phyloP scores from a whole-genome alignment of 225 moss, liverwort and hornwort species.

The Marchantia polymorpha region DNA sequence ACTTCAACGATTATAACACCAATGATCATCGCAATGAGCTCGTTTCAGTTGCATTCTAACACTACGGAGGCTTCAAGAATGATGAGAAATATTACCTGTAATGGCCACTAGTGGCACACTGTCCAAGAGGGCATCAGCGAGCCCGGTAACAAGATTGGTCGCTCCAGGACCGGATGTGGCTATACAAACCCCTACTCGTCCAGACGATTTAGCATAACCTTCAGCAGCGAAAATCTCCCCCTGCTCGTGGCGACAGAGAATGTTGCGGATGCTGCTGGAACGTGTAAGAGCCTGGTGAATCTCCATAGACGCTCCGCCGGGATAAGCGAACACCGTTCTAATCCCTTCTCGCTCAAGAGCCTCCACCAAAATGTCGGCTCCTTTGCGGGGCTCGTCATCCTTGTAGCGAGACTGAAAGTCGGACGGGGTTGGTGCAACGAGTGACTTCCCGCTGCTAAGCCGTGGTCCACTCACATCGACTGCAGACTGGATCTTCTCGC shows the following conservation, averaged over 20 bases:
- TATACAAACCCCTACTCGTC: conserved; percentile 96
- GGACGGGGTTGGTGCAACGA: conserved; percentile 65
- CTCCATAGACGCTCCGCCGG: conserved; percentile 96
- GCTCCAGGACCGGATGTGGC: conserved; percentile 98
- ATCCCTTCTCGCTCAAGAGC: conserved; percentile 96
- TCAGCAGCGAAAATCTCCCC: conserved; percentile 98
- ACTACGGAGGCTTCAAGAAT: background rate
- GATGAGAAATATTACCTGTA: conserved; percentile 40
- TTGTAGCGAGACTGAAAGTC: conserved; percentile 62
- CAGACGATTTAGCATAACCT: conserved; percentile 86
- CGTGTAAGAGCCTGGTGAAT: conserved; percentile 94
- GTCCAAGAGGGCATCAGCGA: conserved; percentile 89
- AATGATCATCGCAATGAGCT: too few species aligned
- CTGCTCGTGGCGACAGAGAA: conserved; percentile 93
- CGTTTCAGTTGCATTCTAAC: too few species aligned
- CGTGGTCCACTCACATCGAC: conserved; percentile 45
- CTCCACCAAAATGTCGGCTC: conserved; percentile 88
- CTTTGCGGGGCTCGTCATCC: conserved; percentile 78
- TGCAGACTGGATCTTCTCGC: conserved; percentile 41
- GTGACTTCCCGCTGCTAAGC: conserved; percentile 66
- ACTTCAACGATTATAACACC: too few species aligned
- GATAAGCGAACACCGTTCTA: conserved; percentile 83
- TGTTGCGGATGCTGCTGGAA: conserved; percentile 62
- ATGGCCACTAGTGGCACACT: conserved; percentile 97
- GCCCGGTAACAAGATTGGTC: conserved; percentile 88